A percentile compares a stretch with the other conserved stretches of the same genome.
Conservation (phyloP, 768 basidiomycete genomes). For the Amanita subjunquillea region DNA sequence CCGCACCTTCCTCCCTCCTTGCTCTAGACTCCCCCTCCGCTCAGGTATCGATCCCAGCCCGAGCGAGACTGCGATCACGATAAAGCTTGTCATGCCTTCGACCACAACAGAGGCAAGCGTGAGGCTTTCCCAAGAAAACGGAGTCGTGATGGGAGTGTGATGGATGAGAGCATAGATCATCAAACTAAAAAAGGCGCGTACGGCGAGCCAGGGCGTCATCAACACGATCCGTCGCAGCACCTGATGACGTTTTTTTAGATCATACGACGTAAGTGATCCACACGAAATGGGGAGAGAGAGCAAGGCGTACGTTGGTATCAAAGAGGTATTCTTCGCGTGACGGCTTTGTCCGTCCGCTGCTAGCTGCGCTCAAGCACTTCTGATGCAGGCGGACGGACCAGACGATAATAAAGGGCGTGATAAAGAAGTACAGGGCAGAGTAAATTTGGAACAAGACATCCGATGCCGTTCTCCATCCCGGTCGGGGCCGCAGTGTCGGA, state of each 20-base stretch:
- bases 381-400: neutral
- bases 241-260: neutral
- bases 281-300: no score
- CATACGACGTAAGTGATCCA: neutral
- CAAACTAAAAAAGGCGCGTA: neutral
- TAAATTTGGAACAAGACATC: neutral
- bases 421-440: neutral
- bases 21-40: neutral
- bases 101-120: neutral
- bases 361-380: neutral
- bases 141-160: neutral
- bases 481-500: neutral
- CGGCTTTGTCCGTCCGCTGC: neutral
- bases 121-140: neutral
- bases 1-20: neutral
- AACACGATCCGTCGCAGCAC: neutral
- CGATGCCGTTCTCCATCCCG: neutral
- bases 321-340: neutral
- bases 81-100: neutral
- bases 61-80: neutral
- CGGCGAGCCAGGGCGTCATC: neutral
- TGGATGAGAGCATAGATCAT: neutral
- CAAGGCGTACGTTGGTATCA: neutral
- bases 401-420: neutral
- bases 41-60: neutral